phyloP scores from a whole-genome alignment of 2,329 filamentous ascomycete genomes.

The Zasmidium angulare region DNA sequence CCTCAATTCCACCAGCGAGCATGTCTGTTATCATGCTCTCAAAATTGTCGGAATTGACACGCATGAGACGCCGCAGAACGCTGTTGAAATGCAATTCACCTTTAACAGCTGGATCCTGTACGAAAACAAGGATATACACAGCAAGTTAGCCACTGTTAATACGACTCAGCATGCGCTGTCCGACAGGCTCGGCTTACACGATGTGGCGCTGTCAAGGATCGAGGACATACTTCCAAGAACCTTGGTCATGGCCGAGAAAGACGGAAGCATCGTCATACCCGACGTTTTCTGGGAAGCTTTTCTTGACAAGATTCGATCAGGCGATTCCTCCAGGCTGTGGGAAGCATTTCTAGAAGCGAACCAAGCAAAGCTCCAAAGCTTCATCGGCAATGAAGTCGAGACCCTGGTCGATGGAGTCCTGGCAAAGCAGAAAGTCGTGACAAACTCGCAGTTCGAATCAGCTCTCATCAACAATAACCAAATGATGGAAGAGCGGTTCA shows the following conservation, averaged over 20 bases:
- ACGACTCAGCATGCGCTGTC: no score
- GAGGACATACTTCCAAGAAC: not conserved
- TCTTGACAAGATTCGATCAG: slow-evolving; percentile 53
- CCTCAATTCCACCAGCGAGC: no score
- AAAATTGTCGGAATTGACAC: not conserved
- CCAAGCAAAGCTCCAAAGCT: slow-evolving; percentile 40
- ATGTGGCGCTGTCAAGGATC: not conserved
- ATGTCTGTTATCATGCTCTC: not conserved
- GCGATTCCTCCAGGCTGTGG: slow-evolving; percentile 42
- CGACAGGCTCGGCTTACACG: not conserved
- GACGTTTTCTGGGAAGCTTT: slow-evolving; percentile 67
- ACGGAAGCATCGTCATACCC: slow-evolving; percentile 56
- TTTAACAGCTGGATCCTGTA: no score
- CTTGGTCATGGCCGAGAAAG: slow-evolving; percentile 3
- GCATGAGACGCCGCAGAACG: not conserved
- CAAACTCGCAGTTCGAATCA: slow-evolving; percentile 16
- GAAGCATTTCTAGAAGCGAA: slow-evolving; percentile 34
- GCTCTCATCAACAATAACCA: slow-evolving; percentile 6
- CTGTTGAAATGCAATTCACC: not conserved
- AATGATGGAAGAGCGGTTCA: slow-evolving; percentile 15
- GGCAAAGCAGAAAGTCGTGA: slow-evolving; percentile 18
- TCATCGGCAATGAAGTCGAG: slow-evolving; percentile 32
- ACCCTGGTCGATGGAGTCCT: slow-evolving; percentile 10
- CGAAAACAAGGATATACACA: no score
- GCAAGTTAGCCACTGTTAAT: no score